Base-by-base conservation (phyloP, 2,329 filamentous ascomycete species). In the Aspergillus neoniger region DNA sequence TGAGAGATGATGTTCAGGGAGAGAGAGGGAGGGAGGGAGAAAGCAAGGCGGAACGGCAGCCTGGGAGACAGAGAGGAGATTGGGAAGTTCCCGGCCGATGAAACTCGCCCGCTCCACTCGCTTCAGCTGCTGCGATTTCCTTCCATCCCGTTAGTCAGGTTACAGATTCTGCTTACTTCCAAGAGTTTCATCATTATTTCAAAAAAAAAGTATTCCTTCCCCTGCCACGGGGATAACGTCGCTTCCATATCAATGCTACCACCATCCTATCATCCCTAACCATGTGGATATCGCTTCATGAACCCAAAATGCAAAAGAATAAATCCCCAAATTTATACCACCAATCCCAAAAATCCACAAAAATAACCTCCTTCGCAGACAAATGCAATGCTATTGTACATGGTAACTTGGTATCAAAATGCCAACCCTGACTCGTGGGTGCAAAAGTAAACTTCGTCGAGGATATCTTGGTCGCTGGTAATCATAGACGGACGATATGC, bases 1-100 rank as follows among this genome's bases (percentile, higher is more conserved):
- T 14, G 21, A 47, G 39, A 25, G 44, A 28, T 51, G 32, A 36
- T 36, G 32, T 36, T 36, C 32, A 14, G 25, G 44, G 43, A 17
- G 36, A 61, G 48, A 28, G 48, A 47, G 53, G 44, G n/a, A 36
- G 54, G 47, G 47, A 57, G 59, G 47, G 48, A 59, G 55, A 61
- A 48, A 53, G 43, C 60, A 54, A 55, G 53, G 39, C 53, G 53
- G 39, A 32, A 25, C 36, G 53, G 14, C 25, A 28, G 53, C 25
- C 21, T 17, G 51, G 4, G 39, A 21, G 28, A 30, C 10, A 21
- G 28, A 21, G 15, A 58, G 59, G 51, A 59, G 32, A 55, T 55
- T 59, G 57, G 52, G 50, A 58, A 51, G 50, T 54, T 55, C 50
- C 49, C 38, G 52, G 55, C 38, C 28, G 56, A 19, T 43, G 52